phyloP scores from a whole-genome alignment of 176 grass and related monocot species.

The Carex littledalei region DNA sequence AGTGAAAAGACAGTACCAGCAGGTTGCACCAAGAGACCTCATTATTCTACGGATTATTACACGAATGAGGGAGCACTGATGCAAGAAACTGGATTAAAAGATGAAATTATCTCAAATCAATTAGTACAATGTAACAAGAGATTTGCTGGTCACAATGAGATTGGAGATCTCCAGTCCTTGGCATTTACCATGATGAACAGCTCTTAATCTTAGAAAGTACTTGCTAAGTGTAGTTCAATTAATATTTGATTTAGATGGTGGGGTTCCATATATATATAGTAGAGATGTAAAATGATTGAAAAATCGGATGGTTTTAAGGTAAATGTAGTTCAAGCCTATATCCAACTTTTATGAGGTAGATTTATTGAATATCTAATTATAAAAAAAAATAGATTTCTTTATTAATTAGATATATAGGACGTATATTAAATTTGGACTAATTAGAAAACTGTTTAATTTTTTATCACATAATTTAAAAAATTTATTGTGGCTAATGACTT shows the following conservation, averaged over 20 bases:
- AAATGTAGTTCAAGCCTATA: not conserved
- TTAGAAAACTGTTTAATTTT: too few species aligned
- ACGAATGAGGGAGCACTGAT: not conserved
- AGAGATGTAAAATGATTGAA: not conserved
- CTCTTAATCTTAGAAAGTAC: conserved; percentile 32
- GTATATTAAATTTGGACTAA: too few species aligned
- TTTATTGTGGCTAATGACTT: too few species aligned
- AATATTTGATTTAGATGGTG: not conserved
- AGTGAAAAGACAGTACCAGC: conserved; percentile 16
- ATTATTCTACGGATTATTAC: conserved; percentile 26
- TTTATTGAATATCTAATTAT: not conserved
- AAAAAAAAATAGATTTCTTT: not conserved
- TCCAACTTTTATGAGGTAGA: not conserved
- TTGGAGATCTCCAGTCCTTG: conserved; percentile 80
- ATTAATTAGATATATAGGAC: too few species aligned
- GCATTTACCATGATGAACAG: conserved; percentile 76
- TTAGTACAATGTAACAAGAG: conserved; percentile 41
- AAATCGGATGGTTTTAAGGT: not conserved
- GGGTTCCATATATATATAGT: not conserved
- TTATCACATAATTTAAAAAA: too few species aligned
- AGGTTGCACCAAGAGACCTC: conserved; percentile 32
- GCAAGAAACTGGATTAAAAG: conserved; percentile 43
- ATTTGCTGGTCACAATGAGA: conserved; percentile 26
- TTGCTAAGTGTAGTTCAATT: not conserved
- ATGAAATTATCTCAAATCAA: conserved; percentile 38